A percentile compares a stretch with the other conserved stretches of the same genome.
phyloP scores from a whole-genome alignment of 176 grass and related monocot species.

The barley (Hordeum vulgare) region DNA sequence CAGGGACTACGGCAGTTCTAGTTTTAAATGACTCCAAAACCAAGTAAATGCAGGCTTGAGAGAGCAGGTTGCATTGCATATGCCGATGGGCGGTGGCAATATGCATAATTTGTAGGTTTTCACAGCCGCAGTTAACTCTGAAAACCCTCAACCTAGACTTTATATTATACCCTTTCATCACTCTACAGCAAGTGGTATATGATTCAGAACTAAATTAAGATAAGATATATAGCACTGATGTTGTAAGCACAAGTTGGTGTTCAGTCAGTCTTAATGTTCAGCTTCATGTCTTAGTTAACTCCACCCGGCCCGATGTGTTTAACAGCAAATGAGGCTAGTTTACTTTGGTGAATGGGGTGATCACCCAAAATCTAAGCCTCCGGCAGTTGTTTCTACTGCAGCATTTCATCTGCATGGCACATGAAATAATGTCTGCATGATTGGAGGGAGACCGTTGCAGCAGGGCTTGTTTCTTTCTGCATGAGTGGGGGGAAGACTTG shows the following conservation, averaged over 20 bases:
- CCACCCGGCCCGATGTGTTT: not conserved
- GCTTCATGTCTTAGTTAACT: not conserved
- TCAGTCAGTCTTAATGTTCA: not conserved
- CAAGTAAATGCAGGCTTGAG: slow-evolving; percentile 4
- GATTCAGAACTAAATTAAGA: not conserved
- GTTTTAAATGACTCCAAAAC: slow-evolving; percentile 52
- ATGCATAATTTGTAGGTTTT: not conserved
- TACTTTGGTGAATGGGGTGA: not conserved
- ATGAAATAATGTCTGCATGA: slow-evolving; percentile 66
- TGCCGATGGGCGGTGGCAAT: not conserved
- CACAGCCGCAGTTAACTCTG: slow-evolving; percentile 14
- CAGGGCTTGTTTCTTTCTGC: slow-evolving; percentile 47
- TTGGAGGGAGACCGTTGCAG: slow-evolving; percentile 38
- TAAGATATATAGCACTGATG: slow-evolving; percentile 19
- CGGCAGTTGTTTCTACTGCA: not conserved
- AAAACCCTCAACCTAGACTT: slow-evolving; percentile 31
- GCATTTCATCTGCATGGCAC: slow-evolving; percentile 7
- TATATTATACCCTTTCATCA: slow-evolving; percentile 4
- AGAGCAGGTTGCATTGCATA: slow-evolving; percentile 13
- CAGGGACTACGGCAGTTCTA: slow-evolving; percentile 42
- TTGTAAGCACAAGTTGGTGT: not conserved
- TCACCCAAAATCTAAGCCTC: not conserved
- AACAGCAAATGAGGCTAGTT: not conserved
- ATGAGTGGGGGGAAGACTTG: slow-evolving; percentile 67
- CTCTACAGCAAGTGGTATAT: slow-evolving; percentile 5